Evolutionary conservation across 1,284 basidiomycete species (phyloP).

Genomic region (Apiotrichum akiyoshidainum): DNA sequence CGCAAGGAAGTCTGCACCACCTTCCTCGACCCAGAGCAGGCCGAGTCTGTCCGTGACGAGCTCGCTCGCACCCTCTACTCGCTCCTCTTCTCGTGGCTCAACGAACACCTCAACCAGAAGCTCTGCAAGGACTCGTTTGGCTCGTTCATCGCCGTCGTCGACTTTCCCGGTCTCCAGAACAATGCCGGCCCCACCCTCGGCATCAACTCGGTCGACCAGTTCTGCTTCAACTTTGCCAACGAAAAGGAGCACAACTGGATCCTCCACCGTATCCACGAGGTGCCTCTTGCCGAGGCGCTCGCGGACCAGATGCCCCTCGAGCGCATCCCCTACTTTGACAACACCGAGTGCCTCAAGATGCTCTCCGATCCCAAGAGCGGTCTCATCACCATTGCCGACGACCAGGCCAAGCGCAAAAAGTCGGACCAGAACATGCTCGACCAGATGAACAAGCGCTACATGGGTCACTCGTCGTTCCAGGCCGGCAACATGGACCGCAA

Average conservation of each 20-base stretch:
- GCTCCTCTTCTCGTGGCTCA: conserved; percentile 92
- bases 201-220: conserved; percentile 89
- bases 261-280: conserved; percentile 68
- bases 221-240: conserved; percentile 93
- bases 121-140: conserved; percentile 86
- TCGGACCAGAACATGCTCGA: conserved; percentile 92
- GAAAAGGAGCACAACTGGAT: conserved; percentile 84
- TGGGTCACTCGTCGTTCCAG: conserved; percentile 87
- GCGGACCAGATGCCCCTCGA: conserved; percentile 74
- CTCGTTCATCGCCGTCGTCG: conserved; percentile 91
- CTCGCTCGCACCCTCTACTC: conserved; percentile 90
- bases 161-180: conserved; percentile 91
- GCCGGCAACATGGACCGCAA: conserved; percentile 68
- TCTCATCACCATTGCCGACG: conserved; percentile 94
- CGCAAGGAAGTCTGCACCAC: conserved; percentile 94
- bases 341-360: conserved; percentile 81
- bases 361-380: conserved; percentile 85
- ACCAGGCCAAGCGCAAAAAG: conserved; percentile 88
- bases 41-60: conserved; percentile 87
- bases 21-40: conserved; percentile 90
- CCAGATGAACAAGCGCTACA: conserved; percentile 90
- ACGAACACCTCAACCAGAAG: conserved; percentile 91
- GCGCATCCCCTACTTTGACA: conserved; percentile 73
- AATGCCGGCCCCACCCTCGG: conserved; percentile 63
- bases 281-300: conserved; percentile 73